phyloP scores from a whole-genome alignment of 192 early-diverging fungal genomes.

The Podochytrium sp. region DNA sequence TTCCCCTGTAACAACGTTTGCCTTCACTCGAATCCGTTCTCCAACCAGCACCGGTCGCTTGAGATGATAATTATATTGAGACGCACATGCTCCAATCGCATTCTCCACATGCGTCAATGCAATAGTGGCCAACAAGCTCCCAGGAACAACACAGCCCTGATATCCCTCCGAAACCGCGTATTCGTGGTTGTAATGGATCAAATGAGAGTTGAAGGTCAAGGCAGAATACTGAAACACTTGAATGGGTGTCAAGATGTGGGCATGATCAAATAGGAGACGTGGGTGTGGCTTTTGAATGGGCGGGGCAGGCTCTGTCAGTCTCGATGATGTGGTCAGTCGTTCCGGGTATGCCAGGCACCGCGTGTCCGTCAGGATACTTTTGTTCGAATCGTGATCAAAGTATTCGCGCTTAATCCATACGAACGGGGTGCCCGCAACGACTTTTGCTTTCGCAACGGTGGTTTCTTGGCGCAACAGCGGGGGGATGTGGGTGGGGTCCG shows the following conservation, averaged over 20 bases:
- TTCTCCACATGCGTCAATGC: conserved; percentile 2
- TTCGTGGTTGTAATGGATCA: conserved; percentile 82
- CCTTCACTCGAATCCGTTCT: neutral
- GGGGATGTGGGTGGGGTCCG: neutral
- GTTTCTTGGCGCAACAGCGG: neutral
- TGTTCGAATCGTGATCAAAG: neutral
- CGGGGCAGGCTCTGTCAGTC: no score
- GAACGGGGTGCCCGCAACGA: neutral
- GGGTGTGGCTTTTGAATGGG: no score
- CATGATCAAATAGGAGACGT: no score
- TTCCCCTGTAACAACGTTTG: no score
- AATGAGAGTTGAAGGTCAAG: conserved; percentile 87
- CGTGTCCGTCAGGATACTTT: neutral
- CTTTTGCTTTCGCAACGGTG: neutral
- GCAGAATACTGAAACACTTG: conserved; percentile 88
- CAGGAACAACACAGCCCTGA: neutral
- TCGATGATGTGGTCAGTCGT: no score
- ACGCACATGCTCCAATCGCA: neutral
- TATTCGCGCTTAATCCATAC: conserved; percentile 2
- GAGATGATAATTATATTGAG: neutral
- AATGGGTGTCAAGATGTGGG: conserved; percentile 50
- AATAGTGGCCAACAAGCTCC: conserved; percentile 1
- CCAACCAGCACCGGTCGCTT: neutral
- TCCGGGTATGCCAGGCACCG: neutral
- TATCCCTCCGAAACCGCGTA: conserved; percentile 52